phyloP scores from a whole-genome alignment of 2,329 filamentous ascomycete species.

The Trichoderma brevicompactum region DNA sequence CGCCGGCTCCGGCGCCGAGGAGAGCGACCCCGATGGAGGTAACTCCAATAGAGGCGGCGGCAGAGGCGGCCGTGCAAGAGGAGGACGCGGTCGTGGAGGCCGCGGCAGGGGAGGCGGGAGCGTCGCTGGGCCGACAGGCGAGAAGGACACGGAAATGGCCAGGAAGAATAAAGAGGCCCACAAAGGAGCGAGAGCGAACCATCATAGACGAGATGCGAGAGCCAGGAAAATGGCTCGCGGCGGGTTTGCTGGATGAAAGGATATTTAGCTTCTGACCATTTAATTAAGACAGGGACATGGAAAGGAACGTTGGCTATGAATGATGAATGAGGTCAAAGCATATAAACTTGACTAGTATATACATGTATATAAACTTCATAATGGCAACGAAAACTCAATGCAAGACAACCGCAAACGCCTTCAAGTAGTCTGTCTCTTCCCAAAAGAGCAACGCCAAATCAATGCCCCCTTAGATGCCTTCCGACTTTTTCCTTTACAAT shows the following conservation, averaged over 20 bases:
- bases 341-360: background rate
- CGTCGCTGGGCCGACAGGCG: constrained; percentile 67
- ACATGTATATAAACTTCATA: background rate
- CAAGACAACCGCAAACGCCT: constrained; percentile 3
- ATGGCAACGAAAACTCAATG: background rate
- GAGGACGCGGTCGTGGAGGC: constrained; percentile 45
- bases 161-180: constrained; percentile 79
- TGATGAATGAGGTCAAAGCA: background rate
- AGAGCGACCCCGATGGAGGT: constrained; percentile 54
- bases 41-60: constrained; percentile 51
- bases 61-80: constrained; percentile 51
- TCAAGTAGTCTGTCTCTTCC: background rate
- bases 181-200: constrained; percentile 82
- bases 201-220: constrained; percentile 76
- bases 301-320: background rate
- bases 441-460: constrained; percentile 9
- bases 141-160: constrained; percentile 72
- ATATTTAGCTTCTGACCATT: background rate
- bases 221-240: constrained; percentile 67
- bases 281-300: background rate
- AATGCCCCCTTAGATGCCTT: background rate
- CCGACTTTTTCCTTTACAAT: constrained; percentile 41
- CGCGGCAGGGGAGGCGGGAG: constrained; percentile 58
- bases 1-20: constrained; percentile 60
- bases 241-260: constrained; percentile 43